A percentile compares a stretch with the other conserved stretches of the same genome.
Evolutionary conservation across 1,139 yeast species (phyloP).

Genomic region (Suhomyces kunorum): DNA sequence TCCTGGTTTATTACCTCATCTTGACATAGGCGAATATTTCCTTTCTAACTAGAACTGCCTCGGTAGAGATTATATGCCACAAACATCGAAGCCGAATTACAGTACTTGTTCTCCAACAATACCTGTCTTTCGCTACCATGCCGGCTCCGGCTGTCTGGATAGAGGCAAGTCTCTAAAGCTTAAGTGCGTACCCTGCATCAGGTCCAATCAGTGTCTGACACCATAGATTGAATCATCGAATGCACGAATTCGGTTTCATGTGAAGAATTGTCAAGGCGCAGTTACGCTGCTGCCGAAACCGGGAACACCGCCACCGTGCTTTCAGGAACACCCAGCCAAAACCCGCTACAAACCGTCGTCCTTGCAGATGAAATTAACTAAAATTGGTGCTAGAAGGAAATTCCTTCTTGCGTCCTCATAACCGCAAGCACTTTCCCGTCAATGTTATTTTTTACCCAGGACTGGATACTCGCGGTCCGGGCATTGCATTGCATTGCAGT

Average conservation of each 20-base stretch:
- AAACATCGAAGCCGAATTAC: no score
- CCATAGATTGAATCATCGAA: neutral
- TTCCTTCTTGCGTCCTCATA: neutral
- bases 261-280: no score
- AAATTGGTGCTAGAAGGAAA: constrained; percentile 1
- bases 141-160: no score
- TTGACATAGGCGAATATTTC: no score
- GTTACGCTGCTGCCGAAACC: no score
- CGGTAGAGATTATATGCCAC: no score
- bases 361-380: constrained; percentile 2
- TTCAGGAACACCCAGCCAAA: neutral
- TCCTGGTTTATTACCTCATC: no score
- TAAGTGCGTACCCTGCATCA: neutral
- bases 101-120: no score
- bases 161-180: no score
- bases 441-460: neutral
- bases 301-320: no score
- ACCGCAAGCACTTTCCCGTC: neutral
- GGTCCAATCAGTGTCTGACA: neutral
- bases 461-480: neutral
- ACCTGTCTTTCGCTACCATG: no score
- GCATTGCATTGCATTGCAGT: neutral
- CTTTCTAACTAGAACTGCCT: no score
- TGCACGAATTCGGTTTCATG: neutral
- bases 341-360: neutral